Evolutionary conservation across 768 basidiomycete species (phyloP).

Genomic region (Lactarius indigo): DNA sequence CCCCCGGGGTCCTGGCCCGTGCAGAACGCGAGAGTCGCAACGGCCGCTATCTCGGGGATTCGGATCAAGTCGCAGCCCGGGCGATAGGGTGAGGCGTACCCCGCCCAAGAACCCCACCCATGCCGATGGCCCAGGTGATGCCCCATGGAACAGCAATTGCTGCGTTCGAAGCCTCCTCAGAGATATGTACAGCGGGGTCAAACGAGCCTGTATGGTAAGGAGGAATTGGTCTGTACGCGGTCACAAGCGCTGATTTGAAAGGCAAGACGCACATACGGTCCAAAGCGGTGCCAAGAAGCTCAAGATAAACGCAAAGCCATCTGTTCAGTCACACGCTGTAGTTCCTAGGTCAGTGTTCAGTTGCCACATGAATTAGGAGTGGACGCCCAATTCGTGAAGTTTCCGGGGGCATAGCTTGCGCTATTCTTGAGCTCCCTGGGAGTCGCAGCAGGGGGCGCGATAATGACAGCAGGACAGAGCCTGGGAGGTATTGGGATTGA

Average conservation of each 20-base stretch:
- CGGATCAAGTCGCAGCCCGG: background rate
- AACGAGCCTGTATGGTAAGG: slow-evolving; percentile 34
- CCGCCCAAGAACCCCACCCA: slow-evolving; percentile 56
- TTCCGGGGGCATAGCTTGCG: slow-evolving; percentile 39
- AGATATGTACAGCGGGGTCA: slow-evolving; percentile 63
- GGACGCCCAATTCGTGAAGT: slow-evolving; percentile 37
- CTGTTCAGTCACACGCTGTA: slow-evolving; percentile 40
- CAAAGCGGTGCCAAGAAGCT: slow-evolving; percentile 43
- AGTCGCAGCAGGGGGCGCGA: slow-evolving; percentile 44
- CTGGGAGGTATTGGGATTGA: slow-evolving; percentile 32
- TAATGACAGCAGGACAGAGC: slow-evolving; percentile 60
- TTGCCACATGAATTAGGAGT: background rate
- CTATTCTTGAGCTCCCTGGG: slow-evolving; percentile 39
- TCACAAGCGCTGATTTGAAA: background rate
- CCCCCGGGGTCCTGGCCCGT: slow-evolving; percentile 52
- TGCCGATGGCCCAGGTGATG: slow-evolving; percentile 54
- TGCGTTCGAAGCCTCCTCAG: slow-evolving; percentile 70
- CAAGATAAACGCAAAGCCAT: slow-evolving; percentile 42
- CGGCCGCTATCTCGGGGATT: slow-evolving; percentile 38
- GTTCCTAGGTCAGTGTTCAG: background rate
- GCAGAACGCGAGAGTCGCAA: slow-evolving; percentile 52
- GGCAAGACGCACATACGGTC: slow-evolving; percentile 39
- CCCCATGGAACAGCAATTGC: slow-evolving; percentile 66
- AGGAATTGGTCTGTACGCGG: background rate
- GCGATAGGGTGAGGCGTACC: slow-evolving; percentile 38